phyloP scores from a whole-genome alignment of 1,284 basidiomycete species.

The Austropuccinia psidii region DNA sequence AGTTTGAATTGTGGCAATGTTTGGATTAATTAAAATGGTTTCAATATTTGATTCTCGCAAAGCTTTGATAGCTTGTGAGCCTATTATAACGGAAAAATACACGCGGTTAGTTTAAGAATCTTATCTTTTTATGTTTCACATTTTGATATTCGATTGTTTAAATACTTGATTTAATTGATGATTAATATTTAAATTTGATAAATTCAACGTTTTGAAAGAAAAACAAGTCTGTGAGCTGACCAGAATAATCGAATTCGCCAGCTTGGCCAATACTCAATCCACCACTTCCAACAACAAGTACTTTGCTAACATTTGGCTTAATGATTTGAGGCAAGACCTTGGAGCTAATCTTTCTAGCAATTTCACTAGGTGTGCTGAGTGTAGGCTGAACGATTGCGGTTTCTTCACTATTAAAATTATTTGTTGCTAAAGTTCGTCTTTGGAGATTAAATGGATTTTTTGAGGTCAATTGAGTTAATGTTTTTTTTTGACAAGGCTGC shows the following conservation, averaged over 20 bases:
- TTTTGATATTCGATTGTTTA: not conserved
- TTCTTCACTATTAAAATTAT: not conserved
- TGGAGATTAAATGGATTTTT: not conserved
- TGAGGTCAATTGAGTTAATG: too few species aligned
- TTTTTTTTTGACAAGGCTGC: too few species aligned
- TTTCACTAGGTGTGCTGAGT: slow-evolving; percentile 63
- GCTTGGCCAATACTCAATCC: slow-evolving; percentile 97
- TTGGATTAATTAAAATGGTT: slow-evolving; percentile 93
- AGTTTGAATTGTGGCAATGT: slow-evolving; percentile 95
- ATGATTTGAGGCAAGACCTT: slow-evolving; percentile 79
- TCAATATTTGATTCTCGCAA: slow-evolving; percentile 90
- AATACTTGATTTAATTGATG: too few species aligned
- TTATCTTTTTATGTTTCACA: too few species aligned
- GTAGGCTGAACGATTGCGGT: slow-evolving; percentile 9
- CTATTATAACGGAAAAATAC: slow-evolving; percentile 41
- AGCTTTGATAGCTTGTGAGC: slow-evolving; percentile 95
- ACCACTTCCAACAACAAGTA: slow-evolving; percentile 91
- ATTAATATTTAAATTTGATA: not conserved
- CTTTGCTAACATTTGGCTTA: slow-evolving; percentile 84
- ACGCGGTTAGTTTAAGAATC: not conserved
- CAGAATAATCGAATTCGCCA: slow-evolving; percentile 99
- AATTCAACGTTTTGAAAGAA: slow-evolving; percentile 9
- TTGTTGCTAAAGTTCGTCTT: not conserved
- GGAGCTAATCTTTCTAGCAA: slow-evolving; percentile 81
- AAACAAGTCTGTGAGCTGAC: slow-evolving; percentile 49